Conservation (phyloP, 2,329 filamentous ascomycete species). For the Furcasterigmium furcatum region DNA sequence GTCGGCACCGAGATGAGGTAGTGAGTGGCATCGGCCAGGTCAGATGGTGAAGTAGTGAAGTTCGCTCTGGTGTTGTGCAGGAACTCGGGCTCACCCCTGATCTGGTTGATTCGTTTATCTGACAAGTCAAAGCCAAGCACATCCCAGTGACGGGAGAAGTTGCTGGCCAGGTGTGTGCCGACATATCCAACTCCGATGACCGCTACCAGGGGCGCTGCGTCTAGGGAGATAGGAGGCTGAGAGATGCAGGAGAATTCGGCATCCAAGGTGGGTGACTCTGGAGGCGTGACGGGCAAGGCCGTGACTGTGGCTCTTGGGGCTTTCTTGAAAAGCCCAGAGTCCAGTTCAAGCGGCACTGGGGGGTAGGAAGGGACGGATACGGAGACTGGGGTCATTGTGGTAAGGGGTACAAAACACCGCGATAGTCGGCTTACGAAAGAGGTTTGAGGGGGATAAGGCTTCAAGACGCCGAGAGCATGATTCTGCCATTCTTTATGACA, state of each 20-base stretch:
- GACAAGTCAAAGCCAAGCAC: constrained; percentile 47
- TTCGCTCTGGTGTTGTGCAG: not conserved
- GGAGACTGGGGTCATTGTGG: not conserved
- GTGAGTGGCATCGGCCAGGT: constrained; percentile 41
- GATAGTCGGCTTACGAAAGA: too few relatives aligned
- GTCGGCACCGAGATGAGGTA: constrained; percentile 54
- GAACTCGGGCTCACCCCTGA: constrained; percentile 20
- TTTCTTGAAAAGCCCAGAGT: too few relatives aligned
- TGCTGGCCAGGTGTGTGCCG: constrained; percentile 42
- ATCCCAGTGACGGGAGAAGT: constrained; percentile 35
- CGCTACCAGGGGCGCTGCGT: constrained; percentile 32
- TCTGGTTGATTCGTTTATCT: constrained; percentile 27
- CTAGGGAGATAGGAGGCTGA: not conserved
- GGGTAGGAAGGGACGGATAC: not conserved
- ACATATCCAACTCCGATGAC: constrained; percentile 52
- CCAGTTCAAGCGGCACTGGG: not conserved
- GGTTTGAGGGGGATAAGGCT: too few relatives aligned
- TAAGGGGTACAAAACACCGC: too few relatives aligned
- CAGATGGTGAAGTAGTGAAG: constrained; percentile 5
- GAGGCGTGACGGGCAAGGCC: too few relatives aligned
- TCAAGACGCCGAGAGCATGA: too few relatives aligned
- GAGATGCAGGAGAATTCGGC: too few relatives aligned
- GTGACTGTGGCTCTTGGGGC: too few relatives aligned
- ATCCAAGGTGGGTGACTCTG: too few relatives aligned
- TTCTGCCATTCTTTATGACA: too few relatives aligned